Conservation (phyloP, 1,284 basidiomycete species). For the Microbotryum intermedium region DNA sequence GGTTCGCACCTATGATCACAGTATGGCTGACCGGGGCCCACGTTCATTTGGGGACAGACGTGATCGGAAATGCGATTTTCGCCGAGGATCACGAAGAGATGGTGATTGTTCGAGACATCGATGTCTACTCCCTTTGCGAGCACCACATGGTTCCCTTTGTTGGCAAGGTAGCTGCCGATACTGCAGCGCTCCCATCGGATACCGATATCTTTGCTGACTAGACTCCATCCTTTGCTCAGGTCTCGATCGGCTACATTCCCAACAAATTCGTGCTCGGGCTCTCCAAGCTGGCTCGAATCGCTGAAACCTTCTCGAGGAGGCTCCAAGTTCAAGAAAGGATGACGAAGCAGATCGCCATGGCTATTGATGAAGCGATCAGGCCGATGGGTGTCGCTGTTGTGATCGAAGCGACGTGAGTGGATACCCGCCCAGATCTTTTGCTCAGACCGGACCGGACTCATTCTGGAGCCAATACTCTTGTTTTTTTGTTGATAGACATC, state of each 20-base stretch:
- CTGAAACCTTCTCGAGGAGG: slow-evolving; percentile 92
- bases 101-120: slow-evolving; percentile 97
- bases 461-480: too few species aligned
- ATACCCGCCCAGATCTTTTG: not conserved
- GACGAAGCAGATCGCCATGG: slow-evolving; percentile 94
- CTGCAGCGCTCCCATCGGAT: not conserved
- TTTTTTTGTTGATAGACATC: slow-evolving; percentile 55
- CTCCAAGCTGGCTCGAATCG: slow-evolving; percentile 95
- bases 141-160: slow-evolving; percentile 98
- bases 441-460: not conserved
- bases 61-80: slow-evolving; percentile 97
- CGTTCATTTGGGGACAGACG: slow-evolving; percentile 52
- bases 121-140: slow-evolving; percentile 94
- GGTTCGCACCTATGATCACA: not conserved
- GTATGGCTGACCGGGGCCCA: not conserved
- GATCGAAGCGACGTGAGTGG: slow-evolving; percentile 86
- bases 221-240: slow-evolving; percentile 38
- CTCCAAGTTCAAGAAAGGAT: slow-evolving; percentile 96
- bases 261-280: slow-evolving; percentile 84
- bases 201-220: too few species aligned
- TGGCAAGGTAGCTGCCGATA: slow-evolving; percentile 63
- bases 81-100: slow-evolving; percentile 99
- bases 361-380: slow-evolving; percentile 93
- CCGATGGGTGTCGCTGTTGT: slow-evolving; percentile 98
- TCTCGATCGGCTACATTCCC: slow-evolving; percentile 85